Evolutionary conservation across 2,329 filamentous ascomycete species (phyloP), one percentile per base, ranked within the genome.

Genomic region (Neonectria faginata): DNA sequence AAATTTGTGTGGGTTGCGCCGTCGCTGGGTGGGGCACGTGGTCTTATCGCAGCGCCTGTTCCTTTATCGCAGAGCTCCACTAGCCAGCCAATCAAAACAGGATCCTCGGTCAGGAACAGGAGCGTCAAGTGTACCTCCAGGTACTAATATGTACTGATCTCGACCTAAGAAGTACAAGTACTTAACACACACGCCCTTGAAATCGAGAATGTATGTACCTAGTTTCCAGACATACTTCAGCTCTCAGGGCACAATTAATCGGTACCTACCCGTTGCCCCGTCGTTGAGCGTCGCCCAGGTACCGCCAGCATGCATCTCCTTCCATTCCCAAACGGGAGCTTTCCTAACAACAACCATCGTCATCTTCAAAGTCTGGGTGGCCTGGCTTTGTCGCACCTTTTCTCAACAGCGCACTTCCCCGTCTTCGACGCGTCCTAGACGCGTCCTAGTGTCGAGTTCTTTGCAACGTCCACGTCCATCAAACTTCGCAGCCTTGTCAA

Each of bases 1-100:
- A 73, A 73, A 70, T 64, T 70, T 74, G 66, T 66, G 71, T 74
- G 72, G 72, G 52, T 56, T 60, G 54, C 39, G 53, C 56, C 25
- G 62, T 45, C 22, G 8, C 2, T 42, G 29, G 22, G 69, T 74
- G 72, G 72, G 64, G 61, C 64, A 51, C 53, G 48, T 72, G 55
- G 20, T 48, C 62, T 70, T 73, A 67, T 74, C 68, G 36, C 20
- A 5, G 8, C 22, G 45, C 33, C 33, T 42, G 48, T 20, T 31
- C 57, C 27, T 58, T 72, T 73, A 73, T 73, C 71, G 25, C 7
- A 0, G 3, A 33, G 53, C 22, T 39, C 57, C 41, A 53, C 3
- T 25, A 5, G 14, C 22, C 16, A 41, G 29, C 45, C 51, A 63
- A 47, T 45, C 18, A 20, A 45, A 20, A 27, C n/a, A 51, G 57